Evolutionary conservation across 805 yeast genomes (phyloP).

Genomic region (Pichia californica): DNA sequence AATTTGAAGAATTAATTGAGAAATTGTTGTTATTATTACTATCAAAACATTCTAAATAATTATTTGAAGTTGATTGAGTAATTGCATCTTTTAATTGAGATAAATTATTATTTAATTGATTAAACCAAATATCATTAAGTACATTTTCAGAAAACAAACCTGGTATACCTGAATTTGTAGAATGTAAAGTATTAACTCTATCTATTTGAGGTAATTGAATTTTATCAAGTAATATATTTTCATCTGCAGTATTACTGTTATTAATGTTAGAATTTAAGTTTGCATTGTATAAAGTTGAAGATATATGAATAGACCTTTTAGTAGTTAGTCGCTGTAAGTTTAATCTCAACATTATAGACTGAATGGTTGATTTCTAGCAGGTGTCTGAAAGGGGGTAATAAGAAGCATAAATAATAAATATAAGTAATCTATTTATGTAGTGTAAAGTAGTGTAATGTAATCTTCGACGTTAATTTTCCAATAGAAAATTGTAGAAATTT

Average conservation of each 20-base stretch:
- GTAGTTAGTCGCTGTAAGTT: too few relatives aligned
- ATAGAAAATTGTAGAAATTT: too few relatives aligned
- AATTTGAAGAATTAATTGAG: conserved; percentile 4
- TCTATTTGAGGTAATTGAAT: conserved; percentile 24
- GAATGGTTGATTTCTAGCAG: too few relatives aligned
- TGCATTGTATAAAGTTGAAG: too few relatives aligned
- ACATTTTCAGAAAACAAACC: conserved; percentile 46
- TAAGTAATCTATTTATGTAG: too few relatives aligned
- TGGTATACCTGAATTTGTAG: conserved; percentile 32
- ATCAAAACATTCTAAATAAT: conserved; percentile 23
- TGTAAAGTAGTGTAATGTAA: too few relatives aligned
- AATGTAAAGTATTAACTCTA: conserved; percentile 19
- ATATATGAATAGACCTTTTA: too few relatives aligned
- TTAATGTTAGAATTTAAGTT: too few relatives aligned
- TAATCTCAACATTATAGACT: too few relatives aligned
- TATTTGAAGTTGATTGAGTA: conserved; percentile 24
- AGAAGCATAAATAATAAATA: too few relatives aligned
- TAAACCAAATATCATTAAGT: conserved; percentile 45
- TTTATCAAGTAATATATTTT: not conserved
- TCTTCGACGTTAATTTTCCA: too few relatives aligned
- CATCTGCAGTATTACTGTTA: not conserved
- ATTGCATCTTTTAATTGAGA: conserved; percentile 35
- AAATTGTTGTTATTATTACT: conserved; percentile 6
- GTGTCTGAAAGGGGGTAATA: too few relatives aligned
- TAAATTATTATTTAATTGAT: conserved; percentile 35